phyloP scores from a whole-genome alignment of 2,329 filamentous ascomycete genomes.

The Hypoxylon sp. region DNA sequence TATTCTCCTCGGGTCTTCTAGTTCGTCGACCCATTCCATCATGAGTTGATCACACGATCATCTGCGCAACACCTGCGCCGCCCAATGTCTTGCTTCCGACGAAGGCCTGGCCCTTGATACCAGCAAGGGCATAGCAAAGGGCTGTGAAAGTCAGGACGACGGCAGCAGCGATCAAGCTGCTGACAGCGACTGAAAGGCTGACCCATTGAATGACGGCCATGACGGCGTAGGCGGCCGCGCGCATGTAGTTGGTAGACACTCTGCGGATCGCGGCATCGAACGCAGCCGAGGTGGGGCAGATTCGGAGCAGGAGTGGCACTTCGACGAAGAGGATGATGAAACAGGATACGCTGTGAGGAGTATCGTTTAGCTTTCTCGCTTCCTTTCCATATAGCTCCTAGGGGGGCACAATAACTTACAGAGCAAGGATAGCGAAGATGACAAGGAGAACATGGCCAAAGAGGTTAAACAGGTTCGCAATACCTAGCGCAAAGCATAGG shows the following conservation, averaged over 20 bases:
- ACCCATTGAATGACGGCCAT: conserved; percentile 90
- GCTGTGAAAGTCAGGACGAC: conserved; percentile 82
- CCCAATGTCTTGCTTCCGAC: conserved; percentile 96
- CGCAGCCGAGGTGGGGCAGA: conserved; percentile 91
- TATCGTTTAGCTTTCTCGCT: conserved; percentile 11
- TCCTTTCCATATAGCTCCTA: background rate
- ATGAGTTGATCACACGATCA: conserved; percentile 80
- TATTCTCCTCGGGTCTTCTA: conserved; percentile 9
- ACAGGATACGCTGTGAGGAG: conserved; percentile 69
- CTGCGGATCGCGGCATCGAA: conserved; percentile 92
- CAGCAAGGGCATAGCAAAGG: conserved; percentile 84
- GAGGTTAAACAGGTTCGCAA: conserved; percentile 73
- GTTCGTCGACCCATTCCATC: conserved; percentile 3
- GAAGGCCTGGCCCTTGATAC: conserved; percentile 85
- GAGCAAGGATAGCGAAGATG: conserved; percentile 64
- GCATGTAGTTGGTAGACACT: conserved; percentile 97
- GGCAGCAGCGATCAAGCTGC: conserved; percentile 86
- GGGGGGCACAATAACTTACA: conserved; percentile 59
- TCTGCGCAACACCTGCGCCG: conserved; percentile 92
- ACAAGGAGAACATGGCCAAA: conserved; percentile 61
- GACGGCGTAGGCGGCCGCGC: conserved; percentile 83
- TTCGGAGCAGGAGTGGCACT: conserved; percentile 93
- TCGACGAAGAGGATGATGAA: conserved; percentile 87
- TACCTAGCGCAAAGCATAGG: conserved; percentile 76
- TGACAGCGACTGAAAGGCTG: conserved; percentile 73